phyloP scores from a whole-genome alignment of 2,329 filamentous ascomycete genomes.

The Colletotrichum euphorbiae region DNA sequence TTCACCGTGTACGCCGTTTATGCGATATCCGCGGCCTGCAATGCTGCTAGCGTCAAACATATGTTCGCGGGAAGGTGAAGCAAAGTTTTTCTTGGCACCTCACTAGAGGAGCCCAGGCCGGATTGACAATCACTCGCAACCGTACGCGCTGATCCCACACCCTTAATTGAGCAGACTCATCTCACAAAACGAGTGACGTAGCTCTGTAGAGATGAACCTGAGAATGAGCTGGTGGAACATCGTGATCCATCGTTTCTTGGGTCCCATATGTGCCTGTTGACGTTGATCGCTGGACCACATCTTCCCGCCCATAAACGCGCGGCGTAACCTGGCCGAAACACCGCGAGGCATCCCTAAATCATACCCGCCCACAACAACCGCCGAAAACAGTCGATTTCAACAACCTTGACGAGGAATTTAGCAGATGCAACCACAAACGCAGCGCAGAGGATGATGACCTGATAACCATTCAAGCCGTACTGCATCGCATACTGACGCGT shows the following conservation, averaged over 20 bases:
- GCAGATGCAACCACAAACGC: slow-evolving; percentile 20
- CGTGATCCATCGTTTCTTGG: neutral
- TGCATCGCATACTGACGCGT: neutral
- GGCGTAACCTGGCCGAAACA: slow-evolving; percentile 19
- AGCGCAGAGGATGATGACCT: slow-evolving; percentile 1
- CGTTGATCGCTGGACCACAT: slow-evolving; percentile 35
- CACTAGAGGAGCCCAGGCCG: slow-evolving; percentile 29
- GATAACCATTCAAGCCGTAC: slow-evolving; percentile 1
- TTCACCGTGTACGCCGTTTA: too few relatives aligned
- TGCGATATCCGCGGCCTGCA: neutral
- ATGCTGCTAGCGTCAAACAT: neutral
- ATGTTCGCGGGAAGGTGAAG: neutral
- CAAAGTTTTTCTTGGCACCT: slow-evolving; percentile 2
- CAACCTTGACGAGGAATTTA: slow-evolving; percentile 25
- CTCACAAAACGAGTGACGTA: neutral
- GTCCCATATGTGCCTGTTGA: slow-evolving; percentile 5
- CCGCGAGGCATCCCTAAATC: neutral
- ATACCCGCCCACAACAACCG: slow-evolving; percentile 29
- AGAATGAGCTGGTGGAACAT: too few relatives aligned
- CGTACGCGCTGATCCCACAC: slow-evolving; percentile 21
- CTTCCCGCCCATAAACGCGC: neutral
- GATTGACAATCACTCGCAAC: slow-evolving; percentile 21
- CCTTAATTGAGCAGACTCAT: neutral
- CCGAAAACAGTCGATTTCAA: slow-evolving; percentile 5
- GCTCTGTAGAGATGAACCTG: too few relatives aligned